These are phyloP conservation scores for Cytospora leucostoma DNA, from an alignment of 2,329 filamentous ascomycete species.

Conservation along the genomic window DNA sequence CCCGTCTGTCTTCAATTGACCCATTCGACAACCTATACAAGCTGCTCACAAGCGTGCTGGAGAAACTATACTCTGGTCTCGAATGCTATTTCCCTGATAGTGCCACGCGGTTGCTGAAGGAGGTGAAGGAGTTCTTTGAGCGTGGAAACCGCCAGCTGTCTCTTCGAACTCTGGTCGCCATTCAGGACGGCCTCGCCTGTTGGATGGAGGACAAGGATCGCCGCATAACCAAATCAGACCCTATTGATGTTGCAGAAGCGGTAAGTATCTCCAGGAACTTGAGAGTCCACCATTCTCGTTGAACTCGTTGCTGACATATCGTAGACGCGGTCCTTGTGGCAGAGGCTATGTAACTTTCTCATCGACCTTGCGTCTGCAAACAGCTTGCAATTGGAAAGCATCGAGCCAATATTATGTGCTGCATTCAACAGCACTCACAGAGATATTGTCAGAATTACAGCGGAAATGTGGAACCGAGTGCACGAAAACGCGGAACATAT, in stretches of 20 bases:
- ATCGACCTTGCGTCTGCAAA: conserved; percentile 39
- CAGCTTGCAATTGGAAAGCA: conserved; percentile 48
- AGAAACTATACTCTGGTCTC: conserved; percentile 51
- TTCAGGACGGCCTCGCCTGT: conserved; percentile 61
- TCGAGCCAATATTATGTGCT: conserved; percentile 58
- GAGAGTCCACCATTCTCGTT: conserved; percentile 16
- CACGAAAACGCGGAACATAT: conserved; percentile 63
- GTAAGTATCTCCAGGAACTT: conserved; percentile 42
- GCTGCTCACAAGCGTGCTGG: conserved; percentile 56
- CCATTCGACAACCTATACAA: conserved; percentile 69
- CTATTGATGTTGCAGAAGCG: conserved; percentile 43
- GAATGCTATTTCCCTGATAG: conserved; percentile 36
- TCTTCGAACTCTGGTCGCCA: conserved; percentile 55
- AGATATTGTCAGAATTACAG: conserved; percentile 53
- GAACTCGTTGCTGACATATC: conserved; percentile 32
- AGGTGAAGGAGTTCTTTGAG: conserved; percentile 54
- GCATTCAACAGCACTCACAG: conserved; percentile 61
- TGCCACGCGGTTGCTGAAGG: conserved; percentile 50
- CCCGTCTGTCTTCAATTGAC: conserved; percentile 51
- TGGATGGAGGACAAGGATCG: conserved; percentile 65
- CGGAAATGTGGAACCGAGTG: conserved; percentile 66
- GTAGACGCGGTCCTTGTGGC: conserved; percentile 54
- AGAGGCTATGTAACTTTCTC: conserved; percentile 47
- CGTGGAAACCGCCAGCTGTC: conserved; percentile 53
- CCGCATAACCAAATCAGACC: conserved; percentile 45